Conservation (phyloP, 352 stramenopile genomes). For the Albugo candida region DNA sequence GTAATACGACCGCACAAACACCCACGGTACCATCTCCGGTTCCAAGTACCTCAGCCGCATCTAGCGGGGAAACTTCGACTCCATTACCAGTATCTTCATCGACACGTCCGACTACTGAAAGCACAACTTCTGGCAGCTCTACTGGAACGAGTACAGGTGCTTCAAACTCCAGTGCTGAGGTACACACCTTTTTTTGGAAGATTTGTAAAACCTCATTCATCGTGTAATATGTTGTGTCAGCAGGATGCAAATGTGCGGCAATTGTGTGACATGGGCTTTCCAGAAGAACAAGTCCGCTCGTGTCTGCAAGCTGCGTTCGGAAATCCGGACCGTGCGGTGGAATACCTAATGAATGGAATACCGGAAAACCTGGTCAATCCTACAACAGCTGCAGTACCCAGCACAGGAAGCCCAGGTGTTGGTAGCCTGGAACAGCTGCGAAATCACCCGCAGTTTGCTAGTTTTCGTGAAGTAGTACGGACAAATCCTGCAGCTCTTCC, state of each 20-base stretch:
- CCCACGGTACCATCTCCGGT: conserved; percentile 9
- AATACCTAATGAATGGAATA: conserved; percentile 81
- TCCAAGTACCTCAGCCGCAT: conserved; percentile 43
- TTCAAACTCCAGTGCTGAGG: background rate
- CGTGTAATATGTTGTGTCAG: conserved; percentile 5
- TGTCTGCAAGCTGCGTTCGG: conserved; percentile 70
- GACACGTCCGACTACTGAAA: conserved; percentile 12
- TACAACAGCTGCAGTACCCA: conserved; percentile 10
- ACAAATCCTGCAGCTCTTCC: conserved; percentile 62
- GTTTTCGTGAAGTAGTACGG: conserved; percentile 63
- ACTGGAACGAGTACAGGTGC: conserved; percentile 5
- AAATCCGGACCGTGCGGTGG: conserved; percentile 68
- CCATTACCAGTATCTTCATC: conserved; percentile 43
- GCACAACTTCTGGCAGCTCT: conserved; percentile 13
- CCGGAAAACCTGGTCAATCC: conserved; percentile 23
- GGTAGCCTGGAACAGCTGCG: conserved; percentile 51
- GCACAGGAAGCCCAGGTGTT: conserved; percentile 8
- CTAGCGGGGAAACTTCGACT: conserved; percentile 39
- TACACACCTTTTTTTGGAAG: conserved; percentile 4
- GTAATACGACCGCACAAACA: conserved; percentile 5
- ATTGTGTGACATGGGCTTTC: conserved; percentile 75
- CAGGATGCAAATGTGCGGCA: conserved; percentile 37
- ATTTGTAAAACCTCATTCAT: background rate
- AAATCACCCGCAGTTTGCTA: conserved; percentile 71
- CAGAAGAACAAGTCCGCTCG: conserved; percentile 60